Evolutionary conservation across 140 eudicot species (phyloP), one percentile per base, ranked within the genome.

Genomic region (Erigeron philadelphicus): DNA sequence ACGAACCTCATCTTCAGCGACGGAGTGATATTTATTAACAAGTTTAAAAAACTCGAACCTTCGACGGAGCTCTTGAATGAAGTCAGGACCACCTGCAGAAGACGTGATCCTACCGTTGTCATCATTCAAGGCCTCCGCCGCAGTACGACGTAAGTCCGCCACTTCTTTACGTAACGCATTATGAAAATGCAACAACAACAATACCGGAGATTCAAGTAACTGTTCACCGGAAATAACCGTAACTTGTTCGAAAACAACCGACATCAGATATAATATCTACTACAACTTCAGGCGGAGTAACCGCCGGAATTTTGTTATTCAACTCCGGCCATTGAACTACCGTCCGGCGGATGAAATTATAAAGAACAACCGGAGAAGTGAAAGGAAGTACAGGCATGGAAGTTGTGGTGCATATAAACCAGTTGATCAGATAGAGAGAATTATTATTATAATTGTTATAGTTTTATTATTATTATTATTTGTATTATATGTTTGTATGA

Each of bases 1-100:
- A 50, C 38, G 10, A 56, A 90, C 98, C 98, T 93, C 96, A 67
- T 89, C 98, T 80, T 93, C 98, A 21, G 95, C 90, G 15, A 83
- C 90, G 12, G 85, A 86, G 72, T 89, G 96, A 64, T 89, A 93
- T 74, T 80, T 76, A 47, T 81, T 79, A 13, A 89, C 91, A 23
- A 85, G 82, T 75, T 81, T 86, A 58, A 93, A 68, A 68, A 92
- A 92, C 81, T 92, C 90, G 63, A 92, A 80, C 79, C 95, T 69
- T 59, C 86, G 78, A 23, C 79, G 73, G 52, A 92, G 81, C 23
- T 81, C 79, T 69, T 44, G 80, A 41, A 86, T 72, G 12, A 72
- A 15, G 47, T 86, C 91, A 11, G 66, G 69, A 11, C 77, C 78
- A 25, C 35, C 35, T n/a, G 25, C 25, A 21, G 25, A 21, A 31